Evolutionary conservation across 2,329 filamentous ascomycete species (phyloP).

Genomic region (Neobulgaria alba): DNA sequence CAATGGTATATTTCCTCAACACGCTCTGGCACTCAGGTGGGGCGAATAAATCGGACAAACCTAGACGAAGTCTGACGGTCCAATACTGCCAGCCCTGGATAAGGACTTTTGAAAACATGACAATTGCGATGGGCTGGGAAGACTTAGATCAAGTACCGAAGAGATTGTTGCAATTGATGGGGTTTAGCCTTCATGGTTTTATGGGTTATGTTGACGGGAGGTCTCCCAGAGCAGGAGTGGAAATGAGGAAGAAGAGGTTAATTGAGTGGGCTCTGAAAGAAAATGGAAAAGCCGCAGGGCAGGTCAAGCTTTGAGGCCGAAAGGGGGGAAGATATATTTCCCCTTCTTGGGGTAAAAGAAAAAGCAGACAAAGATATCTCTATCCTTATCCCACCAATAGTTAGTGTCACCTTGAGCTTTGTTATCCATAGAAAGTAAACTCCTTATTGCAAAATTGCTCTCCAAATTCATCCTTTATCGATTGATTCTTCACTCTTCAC

Average conservation of each 20-base stretch:
- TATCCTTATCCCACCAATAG: too few species aligned
- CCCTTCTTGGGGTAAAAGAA: too few species aligned
- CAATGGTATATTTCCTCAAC: constrained; percentile 26
- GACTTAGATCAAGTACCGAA: constrained; percentile 23
- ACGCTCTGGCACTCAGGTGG: constrained; percentile 26
- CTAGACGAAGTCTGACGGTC: constrained; percentile 21
- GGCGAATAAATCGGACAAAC: constrained; percentile 17
- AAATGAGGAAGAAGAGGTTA: constrained; percentile 26
- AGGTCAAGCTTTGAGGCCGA: constrained; percentile 4
- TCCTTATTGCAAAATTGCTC: too few species aligned
- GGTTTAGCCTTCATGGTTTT: constrained; percentile 24
- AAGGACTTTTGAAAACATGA: constrained; percentile 32
- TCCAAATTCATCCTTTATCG: too few species aligned
- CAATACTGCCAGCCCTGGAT: constrained; percentile 31
- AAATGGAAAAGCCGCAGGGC: constrained; percentile 1
- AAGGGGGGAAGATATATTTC: too few species aligned
- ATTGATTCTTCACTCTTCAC: too few species aligned
- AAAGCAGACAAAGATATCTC: too few species aligned
- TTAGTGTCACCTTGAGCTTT: too few species aligned
- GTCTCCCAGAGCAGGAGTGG: constrained; percentile 22
- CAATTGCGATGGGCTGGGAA: constrained; percentile 29
- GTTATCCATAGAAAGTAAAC: too few species aligned
- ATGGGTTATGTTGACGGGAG: constrained; percentile 27
- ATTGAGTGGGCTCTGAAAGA: constrained; percentile 20
- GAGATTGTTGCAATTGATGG: constrained; percentile 20